A percentile compares a stretch with the other conserved stretches of the same genome.
phyloP scores from a whole-genome alignment of 106 monocot genomes.

The Cymbidium sinense region DNA sequence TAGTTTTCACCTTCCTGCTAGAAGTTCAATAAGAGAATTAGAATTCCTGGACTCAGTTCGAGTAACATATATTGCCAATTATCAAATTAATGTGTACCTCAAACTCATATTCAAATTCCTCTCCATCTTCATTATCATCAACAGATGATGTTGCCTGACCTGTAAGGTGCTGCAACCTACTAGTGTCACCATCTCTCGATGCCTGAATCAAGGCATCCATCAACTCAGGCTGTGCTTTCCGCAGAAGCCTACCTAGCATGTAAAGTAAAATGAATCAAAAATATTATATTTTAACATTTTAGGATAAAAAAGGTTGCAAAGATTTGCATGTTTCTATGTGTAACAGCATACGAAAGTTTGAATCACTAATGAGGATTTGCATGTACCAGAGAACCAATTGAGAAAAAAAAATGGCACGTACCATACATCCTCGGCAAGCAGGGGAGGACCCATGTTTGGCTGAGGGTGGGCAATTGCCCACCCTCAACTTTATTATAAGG shows the following conservation, averaged over 20 bases:
- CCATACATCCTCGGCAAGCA: no score
- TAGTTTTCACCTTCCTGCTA: constrained; percentile 36
- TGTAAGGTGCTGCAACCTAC: constrained; percentile 36
- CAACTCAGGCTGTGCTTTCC: constrained; percentile 75
- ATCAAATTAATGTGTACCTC: constrained; percentile 20
- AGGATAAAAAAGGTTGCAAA: background rate
- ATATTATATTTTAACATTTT: background rate
- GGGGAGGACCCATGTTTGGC: no score
- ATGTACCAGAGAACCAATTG: background rate
- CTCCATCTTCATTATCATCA: constrained; percentile 39
- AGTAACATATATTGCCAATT: background rate
- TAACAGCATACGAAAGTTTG: background rate
- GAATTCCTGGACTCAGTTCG: background rate
- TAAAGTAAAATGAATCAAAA: background rate
- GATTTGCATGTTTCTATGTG: background rate
- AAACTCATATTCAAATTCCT: constrained; percentile 22
- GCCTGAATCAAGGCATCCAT: constrained; percentile 86
- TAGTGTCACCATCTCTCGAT: constrained; percentile 74
- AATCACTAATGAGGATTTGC: background rate
- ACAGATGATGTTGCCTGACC: constrained; percentile 19
- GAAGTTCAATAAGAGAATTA: background rate
- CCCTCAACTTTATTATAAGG: no score
- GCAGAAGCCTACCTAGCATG: constrained; percentile 68
- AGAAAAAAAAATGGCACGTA: background rate
- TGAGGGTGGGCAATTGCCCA: no score